Conservation (phyloP, 176 grass and related monocot genomes). For the Rhynchospora tenuis region DNA sequence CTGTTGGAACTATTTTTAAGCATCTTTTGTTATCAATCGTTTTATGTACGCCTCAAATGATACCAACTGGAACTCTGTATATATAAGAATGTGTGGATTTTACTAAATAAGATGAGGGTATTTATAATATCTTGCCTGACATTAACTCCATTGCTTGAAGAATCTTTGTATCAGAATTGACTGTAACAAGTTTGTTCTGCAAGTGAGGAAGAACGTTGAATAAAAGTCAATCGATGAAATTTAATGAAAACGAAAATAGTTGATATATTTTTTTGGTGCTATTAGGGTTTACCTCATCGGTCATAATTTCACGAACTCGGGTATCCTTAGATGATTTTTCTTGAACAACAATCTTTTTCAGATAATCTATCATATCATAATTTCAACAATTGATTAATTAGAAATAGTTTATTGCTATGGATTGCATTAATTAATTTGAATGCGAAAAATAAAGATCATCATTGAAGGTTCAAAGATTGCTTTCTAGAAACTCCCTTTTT, state of each 20-base stretch:
- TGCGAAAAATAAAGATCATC: neutral
- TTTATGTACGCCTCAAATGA: neutral
- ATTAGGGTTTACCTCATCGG: slow-evolving; percentile 55
- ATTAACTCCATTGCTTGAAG: slow-evolving; percentile 87
- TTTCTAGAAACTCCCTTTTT: neutral
- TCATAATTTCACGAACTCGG: slow-evolving; percentile 83
- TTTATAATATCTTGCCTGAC: slow-evolving; percentile 39
- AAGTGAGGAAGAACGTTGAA: slow-evolving; percentile 13
- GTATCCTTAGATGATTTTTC: slow-evolving; percentile 48
- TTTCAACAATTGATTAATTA: neutral
- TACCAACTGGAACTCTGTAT: neutral
- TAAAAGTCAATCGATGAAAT: neutral
- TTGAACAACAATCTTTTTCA: slow-evolving; percentile 62
- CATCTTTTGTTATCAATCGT: neutral
- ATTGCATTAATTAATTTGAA: neutral
- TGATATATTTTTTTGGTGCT: neutral
- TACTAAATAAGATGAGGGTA: neutral
- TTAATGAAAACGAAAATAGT: neutral
- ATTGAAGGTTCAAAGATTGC: neutral
- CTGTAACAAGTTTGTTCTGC: slow-evolving; percentile 61
- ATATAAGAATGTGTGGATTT: neutral
- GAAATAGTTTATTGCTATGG: neutral
- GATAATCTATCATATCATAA: slow-evolving; percentile 55
- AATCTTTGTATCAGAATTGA: slow-evolving; percentile 61
- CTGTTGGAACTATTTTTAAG: neutral